Evolutionary conservation across 208 protist species (phyloP), one percentile per base, ranked within the genome.

Genomic region (Wallacemonas rigidus): DNA sequence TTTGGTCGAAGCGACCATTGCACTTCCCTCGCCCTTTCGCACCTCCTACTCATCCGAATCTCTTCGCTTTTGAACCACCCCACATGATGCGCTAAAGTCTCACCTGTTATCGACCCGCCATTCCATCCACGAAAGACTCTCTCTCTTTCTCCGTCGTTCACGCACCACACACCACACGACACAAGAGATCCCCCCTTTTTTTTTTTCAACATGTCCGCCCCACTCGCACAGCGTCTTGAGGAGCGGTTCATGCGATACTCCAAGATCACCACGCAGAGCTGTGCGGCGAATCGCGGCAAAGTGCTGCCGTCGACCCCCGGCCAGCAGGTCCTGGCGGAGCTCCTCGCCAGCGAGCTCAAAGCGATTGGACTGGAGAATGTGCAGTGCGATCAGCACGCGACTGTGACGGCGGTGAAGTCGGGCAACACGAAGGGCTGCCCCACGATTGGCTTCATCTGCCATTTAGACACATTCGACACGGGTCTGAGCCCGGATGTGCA

Each of bases 401-500:
- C 88, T 0, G 91, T 93, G 64, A 96, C 89, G 26, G 91, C 87
- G 17, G 80, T 95, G 40, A 91, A 90, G 60, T 79, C 74, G 2
- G 88, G 88, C n/a, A 88, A 79, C 50, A 75, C 75, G 44, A 60
- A 72, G 50, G 77, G 82, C n/a, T 85, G 81, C 17, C 87, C 89
- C 38, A 81, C 81, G 26, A 85, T 96, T 58, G 91, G 91, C 15
- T 96, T 96, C 58, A 94, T 93, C 65, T 88, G 82, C 62, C 91
- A 96, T 45, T 80, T 96, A 9, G 91, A 96, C 80, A 96, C 91
- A 3, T 86, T 89, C n/a, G 87, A 92, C 68, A 77, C 84, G 47
- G 88, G 87, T 39, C 75, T 94, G 9, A 89, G 81, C 71, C 86
- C 87, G 0, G 75, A 89, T 12, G 88, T 94, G 54, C 76, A 87